Conservation (phyloP, 2,329 filamentous ascomycete genomes). For the Fusarium guadeloupense region DNA sequence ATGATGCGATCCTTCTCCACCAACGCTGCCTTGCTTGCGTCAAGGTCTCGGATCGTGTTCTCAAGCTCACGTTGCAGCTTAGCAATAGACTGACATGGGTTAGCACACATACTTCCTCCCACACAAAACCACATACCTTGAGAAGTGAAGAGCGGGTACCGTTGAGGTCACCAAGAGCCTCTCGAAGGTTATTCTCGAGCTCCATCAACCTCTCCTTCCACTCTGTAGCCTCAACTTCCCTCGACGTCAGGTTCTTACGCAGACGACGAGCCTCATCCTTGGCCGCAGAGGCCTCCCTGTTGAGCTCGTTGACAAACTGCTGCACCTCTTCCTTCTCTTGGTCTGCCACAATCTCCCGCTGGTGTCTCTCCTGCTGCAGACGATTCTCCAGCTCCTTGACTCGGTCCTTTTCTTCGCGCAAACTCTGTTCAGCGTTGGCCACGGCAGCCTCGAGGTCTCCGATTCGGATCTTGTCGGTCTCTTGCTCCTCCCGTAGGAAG, state of each 20-base stretch:
- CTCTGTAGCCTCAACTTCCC: constrained; percentile 87
- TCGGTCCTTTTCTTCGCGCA: constrained; percentile 87
- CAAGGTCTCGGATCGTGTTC: constrained; percentile 82
- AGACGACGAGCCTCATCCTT: constrained; percentile 88
- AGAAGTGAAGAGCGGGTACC: constrained; percentile 87
- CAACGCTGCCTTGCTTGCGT: constrained; percentile 77
- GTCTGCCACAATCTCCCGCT: constrained; percentile 85
- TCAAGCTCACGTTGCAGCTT: constrained; percentile 91
- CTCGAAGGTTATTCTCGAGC: constrained; percentile 86
- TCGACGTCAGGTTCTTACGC: constrained; percentile 81
- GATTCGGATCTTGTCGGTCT: constrained; percentile 97
- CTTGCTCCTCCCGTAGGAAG: constrained; percentile 95
- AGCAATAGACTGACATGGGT: constrained; percentile 72
- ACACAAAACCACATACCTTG: constrained; percentile 62
- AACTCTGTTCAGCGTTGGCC: constrained; percentile 77
- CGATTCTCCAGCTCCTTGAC: constrained; percentile 75
- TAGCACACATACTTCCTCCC: constrained; percentile 11
- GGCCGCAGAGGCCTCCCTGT: constrained; percentile 79
- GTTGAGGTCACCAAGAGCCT: constrained; percentile 86
- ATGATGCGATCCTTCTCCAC: constrained; percentile 92
- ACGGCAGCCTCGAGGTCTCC: constrained; percentile 88
- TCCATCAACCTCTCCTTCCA: constrained; percentile 93
- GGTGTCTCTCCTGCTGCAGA: constrained; percentile 81
- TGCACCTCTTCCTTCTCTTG: constrained; percentile 96
- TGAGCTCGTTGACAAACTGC: constrained; percentile 91